These are phyloP conservation scores for Fusarium euwallaceae DNA, from an alignment of 2,329 filamentous ascomycete genomes.

Conservation along the genomic window DNA sequence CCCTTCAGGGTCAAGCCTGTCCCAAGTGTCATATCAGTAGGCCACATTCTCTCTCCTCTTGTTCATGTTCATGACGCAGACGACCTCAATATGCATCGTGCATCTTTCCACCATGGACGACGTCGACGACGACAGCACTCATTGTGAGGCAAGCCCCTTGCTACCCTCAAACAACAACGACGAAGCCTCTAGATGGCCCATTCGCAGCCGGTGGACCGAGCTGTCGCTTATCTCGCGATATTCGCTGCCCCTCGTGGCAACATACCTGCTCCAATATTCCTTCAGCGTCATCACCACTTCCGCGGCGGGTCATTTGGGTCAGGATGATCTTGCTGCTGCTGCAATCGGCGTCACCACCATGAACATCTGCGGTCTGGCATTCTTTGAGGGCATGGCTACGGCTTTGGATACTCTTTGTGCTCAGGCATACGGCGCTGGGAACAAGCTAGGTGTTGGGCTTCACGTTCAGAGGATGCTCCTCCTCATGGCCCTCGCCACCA, in stretches of 20 bases:
- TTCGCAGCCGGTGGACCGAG: constrained; percentile 22
- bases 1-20: background rate
- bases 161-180: constrained; percentile 9
- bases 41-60: background rate
- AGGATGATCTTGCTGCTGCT: constrained; percentile 65
- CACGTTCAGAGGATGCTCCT: constrained; percentile 67
- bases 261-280: constrained; percentile 67
- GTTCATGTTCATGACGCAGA: background rate
- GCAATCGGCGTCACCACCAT: constrained; percentile 66
- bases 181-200: background rate
- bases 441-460: constrained; percentile 61
- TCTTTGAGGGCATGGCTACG: constrained; percentile 50
- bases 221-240: constrained; percentile 31
- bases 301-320: constrained; percentile 65
- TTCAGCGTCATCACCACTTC: constrained; percentile 65
- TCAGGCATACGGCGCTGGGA: constrained; percentile 52
- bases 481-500: constrained; percentile 59
- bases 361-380: constrained; percentile 65
- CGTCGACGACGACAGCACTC: background rate
- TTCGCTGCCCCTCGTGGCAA: constrained; percentile 63
- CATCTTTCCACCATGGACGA: constrained; percentile 18
- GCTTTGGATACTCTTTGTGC: constrained; percentile 46
- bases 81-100: background rate
- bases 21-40: background rate
- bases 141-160: constrained; percentile 32